Evolutionary conservation across 257 asterid genomes (phyloP), one percentile per base, ranked within the genome.

Genomic region (Nicotiana benthamiana): DNA sequence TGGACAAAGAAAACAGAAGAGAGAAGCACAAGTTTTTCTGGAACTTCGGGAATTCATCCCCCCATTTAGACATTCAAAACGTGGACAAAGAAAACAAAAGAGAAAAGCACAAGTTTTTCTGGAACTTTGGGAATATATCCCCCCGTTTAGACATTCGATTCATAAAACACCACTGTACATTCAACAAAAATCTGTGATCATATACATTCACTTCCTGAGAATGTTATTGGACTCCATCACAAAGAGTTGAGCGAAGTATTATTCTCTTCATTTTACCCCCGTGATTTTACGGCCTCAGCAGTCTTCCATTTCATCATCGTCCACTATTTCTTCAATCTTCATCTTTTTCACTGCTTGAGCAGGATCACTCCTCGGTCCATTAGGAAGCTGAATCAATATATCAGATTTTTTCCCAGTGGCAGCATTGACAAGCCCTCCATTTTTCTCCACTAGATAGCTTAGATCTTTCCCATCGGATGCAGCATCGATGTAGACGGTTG

Each of bases 341-440:
- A 93, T 90, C 85, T 89, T 93, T 89, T 93, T 93, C 57, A 91
- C 97, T 0, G 93, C 93, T 54, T 89, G 92, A 27, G 97, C 91
- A 79, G 97, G 94, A 51, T 90, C 93, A 18, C 76, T 56, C 5
- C 80, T 85, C 0, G 1, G 11, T 52, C 83, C 93, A 10, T 80
- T 89, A 0, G 96, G 91, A 0, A 93, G 30, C 79, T 95, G 93
- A 18, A 95, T 95, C 84, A 95, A 48, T 77, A 93, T 85, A 80
- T 95, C 99, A 6, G 96, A 87, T 74, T 88, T 91, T 81, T 87
- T 88, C 0, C 99, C 98, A 0, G 97, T 93, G 0, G 90, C 77
- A 2, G 93, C 94, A 60, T 93, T 91, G 79, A 95, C 97, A 0
- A 93, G 88, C 15, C 97, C 98, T 8, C 97, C 98, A 17, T 94